Evolutionary conservation across 176 grass and related monocot genomes (phyloP).

Genomic region (Triticum aestivum): IWGSC_CS_RefSeq_v2.1 NC_057812.1:172178138-172178637

Average conservation of each 20-base stretch:
- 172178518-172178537: background rate
- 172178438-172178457: background rate
- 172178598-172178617: conserved; percentile 84
- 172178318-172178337: background rate
- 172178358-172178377: conserved; percentile 4
- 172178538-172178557: background rate
- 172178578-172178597: conserved; percentile 21
- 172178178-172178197: no score
- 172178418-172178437: background rate
- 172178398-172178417: background rate
- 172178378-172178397: conserved; percentile 12
- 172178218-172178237: background rate
- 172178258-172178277: background rate
- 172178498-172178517: background rate
- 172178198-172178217: background rate
- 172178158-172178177: no score
- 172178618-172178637: conserved; percentile 56
- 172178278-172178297: conserved; percentile 8
- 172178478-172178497: background rate
- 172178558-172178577: background rate
- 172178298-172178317: background rate
- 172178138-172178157: no score
- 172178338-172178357: background rate
- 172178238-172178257: background rate
- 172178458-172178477: background rate